These are phyloP conservation scores for Aspergillus unguis DNA, from an alignment of 2,329 filamentous ascomycete genomes.

Conservation along the genomic window DNA sequence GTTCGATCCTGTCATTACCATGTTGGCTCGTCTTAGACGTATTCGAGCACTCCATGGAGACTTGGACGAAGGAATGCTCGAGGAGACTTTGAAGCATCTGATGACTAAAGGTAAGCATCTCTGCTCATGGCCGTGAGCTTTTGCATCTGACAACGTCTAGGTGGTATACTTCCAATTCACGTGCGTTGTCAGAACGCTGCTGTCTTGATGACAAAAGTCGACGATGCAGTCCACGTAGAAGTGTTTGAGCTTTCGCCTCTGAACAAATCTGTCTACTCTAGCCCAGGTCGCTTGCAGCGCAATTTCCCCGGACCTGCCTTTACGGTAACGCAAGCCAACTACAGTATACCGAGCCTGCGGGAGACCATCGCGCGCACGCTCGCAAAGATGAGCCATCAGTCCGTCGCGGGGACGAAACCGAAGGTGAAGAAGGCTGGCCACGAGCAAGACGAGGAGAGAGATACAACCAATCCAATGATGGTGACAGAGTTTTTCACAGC, in stretches of 20 bases:
- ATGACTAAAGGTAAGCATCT: slow-evolving; percentile 4
- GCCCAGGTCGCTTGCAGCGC: slow-evolving; percentile 41
- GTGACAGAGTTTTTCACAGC: slow-evolving; percentile 53
- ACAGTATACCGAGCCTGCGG: slow-evolving; percentile 25
- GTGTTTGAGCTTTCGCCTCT: slow-evolving; percentile 48
- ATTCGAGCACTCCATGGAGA: slow-evolving; percentile 10
- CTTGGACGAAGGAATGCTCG: slow-evolving; percentile 13
- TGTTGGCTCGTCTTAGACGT: slow-evolving; percentile 16
- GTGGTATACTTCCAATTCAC: slow-evolving; percentile 36
- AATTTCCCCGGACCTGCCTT: slow-evolving; percentile 46
- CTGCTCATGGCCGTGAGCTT: neutral
- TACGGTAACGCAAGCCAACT: slow-evolving; percentile 22
- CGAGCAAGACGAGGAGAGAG: slow-evolving; percentile 43
- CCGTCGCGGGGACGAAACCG: slow-evolving; percentile 32
- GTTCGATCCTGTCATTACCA: slow-evolving; percentile 9
- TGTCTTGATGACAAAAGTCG: slow-evolving; percentile 37
- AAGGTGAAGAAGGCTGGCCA: slow-evolving; percentile 39
- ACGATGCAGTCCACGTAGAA: slow-evolving; percentile 30
- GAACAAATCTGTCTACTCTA: slow-evolving; percentile 37
- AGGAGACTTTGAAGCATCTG: slow-evolving; percentile 8
- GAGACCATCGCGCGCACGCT: slow-evolving; percentile 31
- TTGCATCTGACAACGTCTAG: slow-evolving; percentile 6
- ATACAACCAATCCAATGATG: slow-evolving; percentile 50
- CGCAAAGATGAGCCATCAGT: slow-evolving; percentile 36
- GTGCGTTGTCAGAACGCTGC: slow-evolving; percentile 49